These are phyloP conservation scores for Ampelomyces quisqualis DNA, from an alignment of 2,329 filamentous ascomycete genomes.

Conservation along the genomic window DNA sequence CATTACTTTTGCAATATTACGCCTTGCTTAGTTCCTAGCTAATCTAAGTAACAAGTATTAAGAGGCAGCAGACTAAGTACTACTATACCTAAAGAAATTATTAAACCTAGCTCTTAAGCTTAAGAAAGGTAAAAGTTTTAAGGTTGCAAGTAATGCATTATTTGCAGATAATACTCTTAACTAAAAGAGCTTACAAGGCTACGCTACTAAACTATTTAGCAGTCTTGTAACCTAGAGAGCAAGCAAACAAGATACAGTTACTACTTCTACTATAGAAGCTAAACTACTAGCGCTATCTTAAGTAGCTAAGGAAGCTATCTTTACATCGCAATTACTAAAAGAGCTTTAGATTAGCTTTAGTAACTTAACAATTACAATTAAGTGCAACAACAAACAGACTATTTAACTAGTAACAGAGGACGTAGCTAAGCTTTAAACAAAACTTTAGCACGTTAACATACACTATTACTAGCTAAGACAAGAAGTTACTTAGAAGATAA, in stretches of 20 bases:
- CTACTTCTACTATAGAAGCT: constrained; percentile 9
- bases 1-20: constrained; percentile 7
- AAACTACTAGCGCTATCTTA: constrained; percentile 6
- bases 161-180: constrained; percentile 3
- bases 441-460: constrained; percentile 4
- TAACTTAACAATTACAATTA: not conserved
- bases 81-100: constrained; percentile 2
- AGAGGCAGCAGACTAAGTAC: not conserved
- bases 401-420: constrained; percentile 1
- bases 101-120: not conserved
- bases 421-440: not conserved
- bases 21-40: not conserved
- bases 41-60: not conserved
- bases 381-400: constrained; percentile 8
- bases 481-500: constrained; percentile 1
- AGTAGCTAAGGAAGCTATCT: not conserved
- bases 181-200: constrained; percentile 3
- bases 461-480: constrained; percentile 5
- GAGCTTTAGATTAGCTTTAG: not conserved
- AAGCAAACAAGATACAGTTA: constrained; percentile 1
- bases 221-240: not conserved
- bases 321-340: not conserved
- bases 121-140: not conserved
- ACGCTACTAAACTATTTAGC: not conserved
- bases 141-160: constrained; percentile 4